phyloP scores from a whole-genome alignment of 441 rosid species.

The Populus tomentosa region DNA sequence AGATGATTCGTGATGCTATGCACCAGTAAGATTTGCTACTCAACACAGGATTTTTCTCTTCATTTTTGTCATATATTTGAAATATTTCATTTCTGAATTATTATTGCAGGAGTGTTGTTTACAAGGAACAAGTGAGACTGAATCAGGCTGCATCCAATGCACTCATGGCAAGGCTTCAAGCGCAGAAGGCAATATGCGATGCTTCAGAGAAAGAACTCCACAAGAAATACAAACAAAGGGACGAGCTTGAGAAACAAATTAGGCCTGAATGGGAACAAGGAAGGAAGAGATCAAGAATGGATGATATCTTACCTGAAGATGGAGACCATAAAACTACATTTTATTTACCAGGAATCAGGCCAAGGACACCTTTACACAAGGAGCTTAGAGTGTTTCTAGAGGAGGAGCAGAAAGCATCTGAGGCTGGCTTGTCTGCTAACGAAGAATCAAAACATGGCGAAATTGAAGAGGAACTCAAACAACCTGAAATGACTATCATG shows the following conservation, averaged over 20 bases:
- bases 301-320: slow-evolving; percentile 44
- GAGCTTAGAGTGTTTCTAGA: slow-evolving; percentile 54
- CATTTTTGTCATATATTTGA: neutral
- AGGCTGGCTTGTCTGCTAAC: slow-evolving; percentile 29
- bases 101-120: slow-evolving; percentile 73
- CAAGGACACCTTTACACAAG: slow-evolving; percentile 45
- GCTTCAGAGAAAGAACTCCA: slow-evolving; percentile 81
- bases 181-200: slow-evolving; percentile 84
- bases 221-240: slow-evolving; percentile 71
- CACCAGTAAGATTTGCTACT: slow-evolving; percentile 66
- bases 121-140: slow-evolving; percentile 88
- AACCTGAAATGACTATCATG: slow-evolving; percentile 13
- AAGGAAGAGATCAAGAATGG: slow-evolving; percentile 74
- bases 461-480: slow-evolving; percentile 33
- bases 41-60: neutral
- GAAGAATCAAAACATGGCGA: slow-evolving; percentile 37
- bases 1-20: slow-evolving; percentile 98
- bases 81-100: neutral
- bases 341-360: slow-evolving; percentile 61
- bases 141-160: slow-evolving; percentile 81
- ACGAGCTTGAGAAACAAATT: slow-evolving; percentile 69
- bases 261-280: slow-evolving; percentile 70
- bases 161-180: slow-evolving; percentile 85
- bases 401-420: slow-evolving; percentile 66
- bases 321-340: slow-evolving; percentile 41